Base-by-base conservation (phyloP, 352 stramenopile genomes). In the Phytophthora pseudosyringae region DNA sequence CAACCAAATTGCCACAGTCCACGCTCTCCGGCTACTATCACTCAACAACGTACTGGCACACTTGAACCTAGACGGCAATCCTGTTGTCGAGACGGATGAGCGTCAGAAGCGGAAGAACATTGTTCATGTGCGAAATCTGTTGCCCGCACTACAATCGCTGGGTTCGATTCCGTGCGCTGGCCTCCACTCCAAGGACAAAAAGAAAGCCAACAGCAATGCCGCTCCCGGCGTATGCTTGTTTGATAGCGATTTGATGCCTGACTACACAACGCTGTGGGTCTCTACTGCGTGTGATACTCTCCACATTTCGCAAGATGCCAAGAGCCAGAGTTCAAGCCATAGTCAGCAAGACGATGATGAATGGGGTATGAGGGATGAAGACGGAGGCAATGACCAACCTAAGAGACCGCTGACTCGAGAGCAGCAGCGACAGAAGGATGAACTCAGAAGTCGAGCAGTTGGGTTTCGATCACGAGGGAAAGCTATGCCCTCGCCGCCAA, bases 51-150 rank as follows among this genome's bases (percentile, higher is more conserved):
- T 81, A 45, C 56, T 95, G 7, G 50, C 54, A 10, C 81, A 92
- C 39, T 60, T 95, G 16, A 77, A 93, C 61, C 60, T 95, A n/a
- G 83, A 93, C 26, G 81, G 78, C 5, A 95, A 95, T 41, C 72
- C 85, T 4, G 55, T 95, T 12, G 75, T 94, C 2, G 71, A 82
- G 39, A 87, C 73, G 0, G 80, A 93, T 38, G 82, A 91, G 18
- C 75, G 77, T 7, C 81, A 91, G 48, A 81, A 78, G 4, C 73
- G 84, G 13, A 88, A 88, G 51, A 81, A 89, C 35, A 88, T 86
- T 15, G 80, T 86, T n/a, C 76, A 94, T n/a, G 67, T 95, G 2
- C 54, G 90, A 7, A 95, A 95, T 62, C 72, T 95, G 12, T 59
- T 95, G 13, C 85, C 87, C 39, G 84, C 64, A 21, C 62, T 95